These are phyloP conservation scores for Evansstolkia leycettana DNA, from an alignment of 495 filamentous ascomycete species.

Conservation along the genomic window DNA sequence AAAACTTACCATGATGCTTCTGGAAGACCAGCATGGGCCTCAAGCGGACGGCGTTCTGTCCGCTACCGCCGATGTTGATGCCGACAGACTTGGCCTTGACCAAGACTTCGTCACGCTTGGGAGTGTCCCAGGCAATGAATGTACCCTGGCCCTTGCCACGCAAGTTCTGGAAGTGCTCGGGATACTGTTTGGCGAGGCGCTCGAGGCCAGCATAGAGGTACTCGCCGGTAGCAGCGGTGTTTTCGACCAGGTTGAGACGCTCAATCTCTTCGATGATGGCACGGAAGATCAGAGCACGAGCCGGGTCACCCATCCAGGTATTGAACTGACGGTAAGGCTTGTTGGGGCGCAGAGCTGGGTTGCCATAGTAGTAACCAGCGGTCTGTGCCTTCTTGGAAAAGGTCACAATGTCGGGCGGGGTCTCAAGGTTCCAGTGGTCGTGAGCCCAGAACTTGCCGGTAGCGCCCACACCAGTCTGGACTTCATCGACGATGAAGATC, in stretches of 20 bases:
- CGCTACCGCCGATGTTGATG: slow-evolving; percentile 88
- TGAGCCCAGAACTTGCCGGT: slow-evolving; percentile 99
- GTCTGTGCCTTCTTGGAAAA: slow-evolving; percentile 99
- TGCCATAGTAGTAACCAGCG: slow-evolving; percentile 91
- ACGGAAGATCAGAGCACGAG: slow-evolving; percentile 79
- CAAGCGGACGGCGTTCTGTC: slow-evolving; percentile 67
- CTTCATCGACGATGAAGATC: slow-evolving; percentile 94
- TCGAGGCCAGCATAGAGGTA: slow-evolving; percentile 70
- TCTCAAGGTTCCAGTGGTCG: slow-evolving; percentile 82
- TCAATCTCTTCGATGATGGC: slow-evolving; percentile 88
- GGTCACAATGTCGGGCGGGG: slow-evolving; percentile 95
- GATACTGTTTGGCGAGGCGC: slow-evolving; percentile 59
- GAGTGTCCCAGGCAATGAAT: slow-evolving; percentile 93
- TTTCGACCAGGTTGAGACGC: slow-evolving; percentile 61
- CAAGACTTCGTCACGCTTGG: slow-evolving; percentile 73
- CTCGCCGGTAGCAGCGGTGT: slow-evolving; percentile 71
- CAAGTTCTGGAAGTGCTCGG: slow-evolving; percentile 75
- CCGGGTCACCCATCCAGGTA: slow-evolving; percentile 99
- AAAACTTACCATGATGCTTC: slow-evolving; percentile 67
- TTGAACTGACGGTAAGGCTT: slow-evolving; percentile 99
- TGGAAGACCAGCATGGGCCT: slow-evolving; percentile 96
- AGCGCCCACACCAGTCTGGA: slow-evolving; percentile 87
- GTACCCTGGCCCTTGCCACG: slow-evolving; percentile 91
- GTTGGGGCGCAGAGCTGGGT: slow-evolving; percentile 81
- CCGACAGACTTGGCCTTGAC: slow-evolving; percentile 61